Evolutionary conservation across 2,329 filamentous ascomycete species (phyloP), one percentile per base, ranked within the genome.

Genomic region (Aureobasidium sp.): DNA sequence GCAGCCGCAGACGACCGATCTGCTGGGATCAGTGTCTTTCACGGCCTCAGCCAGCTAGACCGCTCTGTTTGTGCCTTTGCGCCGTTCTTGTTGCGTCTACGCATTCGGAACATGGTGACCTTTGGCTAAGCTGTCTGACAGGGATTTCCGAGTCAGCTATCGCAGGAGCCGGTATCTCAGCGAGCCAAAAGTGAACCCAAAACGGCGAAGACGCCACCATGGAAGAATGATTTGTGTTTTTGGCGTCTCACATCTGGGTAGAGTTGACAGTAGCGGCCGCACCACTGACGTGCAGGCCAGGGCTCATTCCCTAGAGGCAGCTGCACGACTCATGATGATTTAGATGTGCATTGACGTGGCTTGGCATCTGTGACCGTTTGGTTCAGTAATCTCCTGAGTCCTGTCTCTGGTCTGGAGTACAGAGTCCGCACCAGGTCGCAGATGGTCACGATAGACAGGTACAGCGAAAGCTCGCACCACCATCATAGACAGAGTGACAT

Each of bases 181-280:
- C 57, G 29, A 51, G 23, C 57, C 36, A 46, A 51, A 57, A 32
- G 57, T 60, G 46, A 60, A 60, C 46, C 44, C 46, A 60, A 60
- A 60, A 60, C 57, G 57, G 57, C 57, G 57, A 60, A 50, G 57
- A 32, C 44, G 57, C 32, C 46, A 42, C 57, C 26, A 48, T 37
- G 37, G 46, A 62, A 39, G 50, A 62, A 62, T 62, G 60, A 62
- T 62, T 62, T 62, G 60, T 62, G 60, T 62, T 62, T 61, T 29
- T 56, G 60, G 32, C 44, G 44, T 41, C 46, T 60, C 36, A 29
- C 27, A 42, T 60, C 39, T 60, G 46, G 26, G 27, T 26, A 46
- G 36, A 47, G 42, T 56, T 62, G 48, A 48, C 60, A 55, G 60
- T 60, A 60, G 60, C 41, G 48, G 60, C 51, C 60, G 51, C 60